Evolutionary conservation across 352 stramenopile species (phyloP).

Genomic region (Phytophthora kernoviae): DNA sequence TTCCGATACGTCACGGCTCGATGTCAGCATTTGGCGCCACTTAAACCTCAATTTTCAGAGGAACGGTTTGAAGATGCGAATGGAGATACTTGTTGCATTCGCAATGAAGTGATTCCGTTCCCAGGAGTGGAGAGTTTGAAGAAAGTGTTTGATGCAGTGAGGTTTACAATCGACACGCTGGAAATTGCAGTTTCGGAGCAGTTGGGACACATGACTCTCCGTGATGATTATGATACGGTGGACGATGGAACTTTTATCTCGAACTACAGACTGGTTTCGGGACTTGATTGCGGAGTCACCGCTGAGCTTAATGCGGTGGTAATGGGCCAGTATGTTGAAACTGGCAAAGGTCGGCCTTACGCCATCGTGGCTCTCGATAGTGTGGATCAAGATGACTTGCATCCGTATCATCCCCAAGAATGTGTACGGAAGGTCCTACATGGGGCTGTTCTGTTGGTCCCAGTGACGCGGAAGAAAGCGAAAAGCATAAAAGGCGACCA

Average conservation of each 20-base stretch:
- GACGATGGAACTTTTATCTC: constrained; percentile 1
- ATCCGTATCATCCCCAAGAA: constrained; percentile 36
- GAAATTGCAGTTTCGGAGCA: constrained; percentile 43
- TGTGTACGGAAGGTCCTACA: constrained; percentile 28
- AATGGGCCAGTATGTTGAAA: constrained; percentile 17
- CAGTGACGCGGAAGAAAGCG: constrained; percentile 3
- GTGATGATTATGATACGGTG: constrained; percentile 22
- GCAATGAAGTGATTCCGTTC: constrained; percentile 39
- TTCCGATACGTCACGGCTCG: constrained; percentile 28
- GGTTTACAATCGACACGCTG: constrained; percentile 32
- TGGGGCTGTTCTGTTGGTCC: constrained; percentile 15
- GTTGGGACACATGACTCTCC: constrained; percentile 30
- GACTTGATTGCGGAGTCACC: constrained; percentile 2
- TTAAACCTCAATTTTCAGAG: constrained; percentile 31
- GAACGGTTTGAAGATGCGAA: constrained; percentile 22
- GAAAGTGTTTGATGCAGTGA: constrained; percentile 38
- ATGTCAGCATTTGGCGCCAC: constrained; percentile 16
- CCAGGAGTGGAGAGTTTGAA: constrained; percentile 19
- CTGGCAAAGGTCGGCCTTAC: not conserved
- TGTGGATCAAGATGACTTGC: constrained; percentile 37
- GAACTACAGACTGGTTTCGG: constrained; percentile 8
- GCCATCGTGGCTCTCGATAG: constrained; percentile 21
- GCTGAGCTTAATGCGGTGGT: constrained; percentile 22
- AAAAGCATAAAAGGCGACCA: not conserved
- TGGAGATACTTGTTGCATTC: constrained; percentile 29